A percentile compares a stretch with the other conserved stretches of the same genome.
These are phyloP conservation scores for Xylaria curta DNA, from an alignment of 495 filamentous ascomycete genomes.

Conservation along the genomic window DNA sequence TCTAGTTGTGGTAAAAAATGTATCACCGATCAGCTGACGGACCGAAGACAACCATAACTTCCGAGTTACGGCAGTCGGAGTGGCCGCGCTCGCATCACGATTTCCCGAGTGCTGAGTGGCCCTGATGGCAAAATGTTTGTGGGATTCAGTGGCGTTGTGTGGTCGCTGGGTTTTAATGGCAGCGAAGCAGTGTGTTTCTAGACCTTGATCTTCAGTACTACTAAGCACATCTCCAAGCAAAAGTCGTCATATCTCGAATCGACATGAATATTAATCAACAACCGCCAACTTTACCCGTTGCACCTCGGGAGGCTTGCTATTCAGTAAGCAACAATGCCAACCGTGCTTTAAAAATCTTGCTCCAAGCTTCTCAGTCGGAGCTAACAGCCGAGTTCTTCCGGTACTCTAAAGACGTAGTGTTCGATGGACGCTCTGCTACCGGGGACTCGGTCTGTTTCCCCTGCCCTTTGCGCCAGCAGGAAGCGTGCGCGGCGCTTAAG, in stretches of 20 bases:
- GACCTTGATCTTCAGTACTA: slow-evolving; percentile 14
- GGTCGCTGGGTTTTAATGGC: slow-evolving; percentile 22
- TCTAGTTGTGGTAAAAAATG: background rate
- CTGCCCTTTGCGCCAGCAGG: slow-evolving; percentile 73
- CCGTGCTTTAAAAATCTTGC: slow-evolving; percentile 38
- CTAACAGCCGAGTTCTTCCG: slow-evolving; percentile 42
- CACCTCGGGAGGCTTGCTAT: slow-evolving; percentile 5
- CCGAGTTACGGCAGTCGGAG: background rate
- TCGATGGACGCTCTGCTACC: slow-evolving; percentile 39
- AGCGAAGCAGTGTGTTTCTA: slow-evolving; percentile 27
- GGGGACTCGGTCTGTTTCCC: slow-evolving; percentile 56
- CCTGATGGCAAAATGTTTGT: slow-evolving; percentile 6
- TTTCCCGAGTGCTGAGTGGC: background rate
- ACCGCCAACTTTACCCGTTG: background rate
- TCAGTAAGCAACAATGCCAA: slow-evolving; percentile 38
- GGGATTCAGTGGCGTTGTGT: slow-evolving; percentile 25
- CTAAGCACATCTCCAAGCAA: slow-evolving; percentile 6
- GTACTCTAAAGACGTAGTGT: slow-evolving; percentile 37
- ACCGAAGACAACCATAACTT: slow-evolving; percentile 16
- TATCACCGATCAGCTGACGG: slow-evolving; percentile 17
- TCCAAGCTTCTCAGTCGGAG: slow-evolving; percentile 33
- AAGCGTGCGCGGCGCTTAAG: slow-evolving; percentile 71
- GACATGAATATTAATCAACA: slow-evolving; percentile 33
- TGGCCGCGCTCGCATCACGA: slow-evolving; percentile 11
- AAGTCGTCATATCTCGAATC: slow-evolving; percentile 15